A percentile compares a stretch with the other conserved stretches of the same genome.
Conservation (phyloP, 192 early-diverging fungal genomes). For the Umbelopsis sp. region DNA sequence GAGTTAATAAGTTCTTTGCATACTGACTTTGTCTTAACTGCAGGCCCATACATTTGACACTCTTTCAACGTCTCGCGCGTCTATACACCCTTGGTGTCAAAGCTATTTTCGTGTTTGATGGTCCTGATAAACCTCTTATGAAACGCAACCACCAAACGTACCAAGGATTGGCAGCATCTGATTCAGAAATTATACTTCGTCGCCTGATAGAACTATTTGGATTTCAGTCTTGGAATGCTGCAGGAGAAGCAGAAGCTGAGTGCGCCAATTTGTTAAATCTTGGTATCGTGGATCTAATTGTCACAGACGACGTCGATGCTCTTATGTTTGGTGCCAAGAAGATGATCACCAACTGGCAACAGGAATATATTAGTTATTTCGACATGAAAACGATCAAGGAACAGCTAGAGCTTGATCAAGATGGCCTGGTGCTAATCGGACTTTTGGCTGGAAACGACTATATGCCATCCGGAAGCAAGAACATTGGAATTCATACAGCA, state of each 20-base stretch:
- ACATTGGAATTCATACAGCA: constrained; percentile 21
- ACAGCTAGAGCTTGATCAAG: constrained; percentile 16
- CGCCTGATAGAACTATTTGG: constrained; percentile 22
- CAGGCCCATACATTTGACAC: neutral
- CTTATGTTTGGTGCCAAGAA: constrained; percentile 40
- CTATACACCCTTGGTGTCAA: constrained; percentile 25
- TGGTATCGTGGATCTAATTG: constrained; percentile 29
- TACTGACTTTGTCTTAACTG: neutral
- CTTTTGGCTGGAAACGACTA: constrained; percentile 30
- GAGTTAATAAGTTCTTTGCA: neutral
- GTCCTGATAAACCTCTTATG: constrained; percentile 1
- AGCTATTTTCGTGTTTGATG: constrained; percentile 39
- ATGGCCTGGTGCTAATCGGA: constrained; percentile 28
- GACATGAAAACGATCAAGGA: constrained; percentile 15
- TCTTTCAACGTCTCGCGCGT: constrained; percentile 28
- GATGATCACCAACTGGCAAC: constrained; percentile 28
- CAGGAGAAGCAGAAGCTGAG: constrained; percentile 44
- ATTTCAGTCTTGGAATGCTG: constrained; percentile 28
- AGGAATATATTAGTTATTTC: constrained; percentile 2
- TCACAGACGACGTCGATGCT: constrained; percentile 38
- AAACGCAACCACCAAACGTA: constrained; percentile 24
- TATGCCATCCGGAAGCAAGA: neutral
- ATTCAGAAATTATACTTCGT: neutral
- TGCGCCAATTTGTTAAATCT: constrained; percentile 30
- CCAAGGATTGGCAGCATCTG: neutral